A percentile compares a stretch with the other conserved stretches of the same genome.
Evolutionary conservation across 306 rosid genomes (phyloP).

Genomic region (Dryas alaskensis): DNA sequence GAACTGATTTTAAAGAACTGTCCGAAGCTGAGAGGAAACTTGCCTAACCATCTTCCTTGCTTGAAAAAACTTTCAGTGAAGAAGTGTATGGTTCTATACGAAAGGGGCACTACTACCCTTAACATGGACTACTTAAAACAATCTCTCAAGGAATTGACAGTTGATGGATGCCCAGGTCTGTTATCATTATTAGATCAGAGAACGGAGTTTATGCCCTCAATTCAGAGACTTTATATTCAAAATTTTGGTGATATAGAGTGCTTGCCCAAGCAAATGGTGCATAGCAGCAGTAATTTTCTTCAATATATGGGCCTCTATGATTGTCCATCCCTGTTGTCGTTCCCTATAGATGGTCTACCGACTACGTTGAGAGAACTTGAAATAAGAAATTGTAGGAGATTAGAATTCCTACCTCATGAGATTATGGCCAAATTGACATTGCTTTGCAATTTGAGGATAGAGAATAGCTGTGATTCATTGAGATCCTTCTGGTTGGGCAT

Average conservation of each 20-base stretch:
- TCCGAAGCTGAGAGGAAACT: background rate
- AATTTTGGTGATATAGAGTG: background rate
- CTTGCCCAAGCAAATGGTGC: background rate
- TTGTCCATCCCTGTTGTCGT: background rate
- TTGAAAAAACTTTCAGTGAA: rapidly evolving
- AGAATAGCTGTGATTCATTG: background rate
- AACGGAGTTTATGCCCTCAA: background rate
- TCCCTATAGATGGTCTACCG: background rate
- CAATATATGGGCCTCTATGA: rapidly evolving
- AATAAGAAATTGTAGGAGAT: rapidly evolving
- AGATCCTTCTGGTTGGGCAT: background rate
- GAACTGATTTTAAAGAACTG: background rate
- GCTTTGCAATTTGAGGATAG: rapidly evolving
- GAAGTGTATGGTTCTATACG: background rate
- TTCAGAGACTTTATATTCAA: rapidly evolving
- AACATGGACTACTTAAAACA: background rate
- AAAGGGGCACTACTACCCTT: background rate
- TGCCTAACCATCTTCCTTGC: background rate
- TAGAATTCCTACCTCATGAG: background rate
- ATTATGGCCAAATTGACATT: background rate
- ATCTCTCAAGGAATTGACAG: rapidly evolving
- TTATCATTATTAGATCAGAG: background rate
- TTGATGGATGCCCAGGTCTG: background rate
- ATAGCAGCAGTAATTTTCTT: background rate
- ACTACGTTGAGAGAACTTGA: rapidly evolving